These are phyloP conservation scores for Chromera velia DNA, from an alignment of 73 alveolate genomes.

Conservation along the genomic window DNA sequence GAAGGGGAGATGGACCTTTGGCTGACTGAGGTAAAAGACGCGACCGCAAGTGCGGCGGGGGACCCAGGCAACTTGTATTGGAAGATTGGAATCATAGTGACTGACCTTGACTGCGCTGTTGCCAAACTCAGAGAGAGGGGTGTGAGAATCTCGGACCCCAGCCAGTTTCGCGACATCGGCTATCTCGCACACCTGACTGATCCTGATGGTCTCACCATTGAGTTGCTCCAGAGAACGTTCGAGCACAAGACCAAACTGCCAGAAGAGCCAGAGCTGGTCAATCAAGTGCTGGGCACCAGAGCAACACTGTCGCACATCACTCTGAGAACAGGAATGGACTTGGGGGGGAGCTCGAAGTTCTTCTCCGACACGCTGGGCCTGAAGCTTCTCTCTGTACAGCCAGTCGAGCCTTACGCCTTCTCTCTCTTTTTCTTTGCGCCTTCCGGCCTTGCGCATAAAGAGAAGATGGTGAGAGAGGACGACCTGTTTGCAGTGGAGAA, in stretches of 20 bases:
- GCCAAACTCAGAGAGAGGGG: not conserved
- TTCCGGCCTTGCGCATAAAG: constrained; percentile 12
- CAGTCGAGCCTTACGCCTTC: constrained; percentile 1
- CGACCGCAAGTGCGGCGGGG: too few species aligned
- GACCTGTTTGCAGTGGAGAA: constrained; percentile 21
- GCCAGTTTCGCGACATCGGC: constrained; percentile 32
- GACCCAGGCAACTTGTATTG: constrained; percentile 26
- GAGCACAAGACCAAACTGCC: constrained; percentile 2
- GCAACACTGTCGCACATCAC: too few species aligned
- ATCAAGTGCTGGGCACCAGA: not conserved
- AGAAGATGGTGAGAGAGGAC: not conserved
- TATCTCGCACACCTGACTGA: constrained; percentile 15
- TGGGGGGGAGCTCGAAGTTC: too few species aligned
- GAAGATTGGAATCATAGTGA: constrained; percentile 26
- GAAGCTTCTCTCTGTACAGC: constrained; percentile 27
- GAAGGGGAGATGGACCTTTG: too few species aligned
- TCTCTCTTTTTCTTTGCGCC: constrained; percentile 13
- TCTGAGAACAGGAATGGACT: too few species aligned
- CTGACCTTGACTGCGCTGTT: constrained; percentile 8
- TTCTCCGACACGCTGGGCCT: constrained; percentile 2
- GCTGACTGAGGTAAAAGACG: too few species aligned
- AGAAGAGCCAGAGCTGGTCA: not conserved
- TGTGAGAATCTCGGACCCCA: not conserved
- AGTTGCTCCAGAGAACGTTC: constrained; percentile 33
- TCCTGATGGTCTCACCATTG: constrained; percentile 15